These are phyloP conservation scores for Malus hybrid DNA, from an alignment of 331 rosid genomes.

Conservation along the genomic window DNA sequence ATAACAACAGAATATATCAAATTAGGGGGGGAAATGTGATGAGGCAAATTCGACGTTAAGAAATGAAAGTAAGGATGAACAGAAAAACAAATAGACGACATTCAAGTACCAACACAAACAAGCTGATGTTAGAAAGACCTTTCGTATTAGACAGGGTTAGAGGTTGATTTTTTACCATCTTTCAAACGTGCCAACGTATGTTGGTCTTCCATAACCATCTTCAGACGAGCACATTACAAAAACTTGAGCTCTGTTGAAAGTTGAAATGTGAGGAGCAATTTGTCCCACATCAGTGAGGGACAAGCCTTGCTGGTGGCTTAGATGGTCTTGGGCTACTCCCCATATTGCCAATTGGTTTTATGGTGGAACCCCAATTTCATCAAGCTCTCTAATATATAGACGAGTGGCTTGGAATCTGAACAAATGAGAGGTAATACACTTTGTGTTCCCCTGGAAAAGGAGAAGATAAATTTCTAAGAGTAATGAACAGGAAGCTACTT, in stretches of 20 bases:
- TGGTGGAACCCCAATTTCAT: too few relatives aligned
- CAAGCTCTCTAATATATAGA: neutral
- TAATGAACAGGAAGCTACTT: neutral
- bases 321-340: too few relatives aligned
- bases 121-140: constrained; percentile 45
- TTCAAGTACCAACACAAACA: constrained; percentile 57
- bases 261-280: too few relatives aligned
- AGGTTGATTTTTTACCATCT: constrained; percentile 49
- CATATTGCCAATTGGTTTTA: too few relatives aligned
- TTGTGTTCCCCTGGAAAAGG: neutral
- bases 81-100: neutral
- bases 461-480: constrained; percentile 3
- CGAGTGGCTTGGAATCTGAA: neutral
- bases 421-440: neutral
- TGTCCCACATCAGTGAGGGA: constrained; percentile 8
- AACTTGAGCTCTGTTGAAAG: constrained; percentile 58
- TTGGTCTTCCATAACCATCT: constrained; percentile 38
- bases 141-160: constrained; percentile 50
- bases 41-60: neutral
- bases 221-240: constrained; percentile 55
- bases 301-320: neutral
- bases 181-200: constrained; percentile 63
- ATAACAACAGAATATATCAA: constrained; percentile 10
- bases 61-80: neutral
- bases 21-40: neutral